Conservation (phyloP, 106 monocot species). For the Posidonia australis region DNA sequence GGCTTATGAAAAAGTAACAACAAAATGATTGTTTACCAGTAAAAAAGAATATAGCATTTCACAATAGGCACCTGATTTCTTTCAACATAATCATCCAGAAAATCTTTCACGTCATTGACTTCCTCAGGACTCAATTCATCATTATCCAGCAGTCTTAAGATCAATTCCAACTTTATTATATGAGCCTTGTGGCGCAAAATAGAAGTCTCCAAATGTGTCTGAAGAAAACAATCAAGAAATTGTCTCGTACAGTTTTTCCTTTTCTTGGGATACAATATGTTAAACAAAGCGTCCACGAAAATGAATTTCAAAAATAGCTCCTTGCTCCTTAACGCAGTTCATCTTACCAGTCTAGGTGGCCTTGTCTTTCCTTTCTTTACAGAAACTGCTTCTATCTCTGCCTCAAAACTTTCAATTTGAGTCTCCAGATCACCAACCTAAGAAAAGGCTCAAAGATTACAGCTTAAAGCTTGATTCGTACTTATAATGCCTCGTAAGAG, state of each 20-base stretch:
- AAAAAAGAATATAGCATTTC: background rate
- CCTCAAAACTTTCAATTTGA: constrained; percentile 94
- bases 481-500: no score
- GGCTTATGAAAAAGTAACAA: no score
- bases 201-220: constrained; percentile 87
- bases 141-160: constrained; percentile 93
- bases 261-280: background rate
- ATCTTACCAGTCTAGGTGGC: constrained; percentile 74
- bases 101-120: constrained; percentile 94
- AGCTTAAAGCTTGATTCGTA: background rate
- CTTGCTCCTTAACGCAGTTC: background rate
- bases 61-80: constrained; percentile 68
- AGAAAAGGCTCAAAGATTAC: background rate
- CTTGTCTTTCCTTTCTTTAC: constrained; percentile 92
- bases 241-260: background rate
- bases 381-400: constrained; percentile 85
- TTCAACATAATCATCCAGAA: constrained; percentile 96
- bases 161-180: constrained; percentile 90
- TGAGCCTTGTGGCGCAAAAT: constrained; percentile 88
- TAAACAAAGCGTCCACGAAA: background rate
- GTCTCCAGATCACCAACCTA: constrained; percentile 89
- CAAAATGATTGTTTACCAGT: no score
- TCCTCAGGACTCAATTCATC: constrained; percentile 96
- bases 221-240: constrained; percentile 10
- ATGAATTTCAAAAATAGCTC: background rate